Base-by-base conservation (phyloP, 768 basidiomycete species). In the Tubosaeta sp. region DNA sequence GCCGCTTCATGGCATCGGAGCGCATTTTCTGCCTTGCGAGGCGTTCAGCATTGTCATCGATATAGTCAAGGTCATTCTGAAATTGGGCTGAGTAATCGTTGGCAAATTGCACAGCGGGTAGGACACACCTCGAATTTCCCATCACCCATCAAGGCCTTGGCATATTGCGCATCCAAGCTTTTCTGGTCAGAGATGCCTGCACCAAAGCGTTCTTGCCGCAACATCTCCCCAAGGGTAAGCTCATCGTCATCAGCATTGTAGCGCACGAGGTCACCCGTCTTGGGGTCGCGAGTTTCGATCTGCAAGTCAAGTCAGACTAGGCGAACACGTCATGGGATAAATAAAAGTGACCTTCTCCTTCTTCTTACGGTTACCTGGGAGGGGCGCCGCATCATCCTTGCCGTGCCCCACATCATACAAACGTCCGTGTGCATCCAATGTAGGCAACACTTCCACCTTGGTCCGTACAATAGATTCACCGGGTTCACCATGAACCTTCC, bases 11-110 rank as follows among this genome's bases (percentile, higher is more conserved):
- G 19, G 88, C 91, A 63, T 98, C 95, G 5, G 86, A 84, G 47
- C 94, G 88, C 91, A 97, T 94, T 72, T 95, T 98, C 69, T 92
- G 85, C 51, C 95, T 76, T 35, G 90, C 91, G 0, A 98, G 77
- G 59, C 85, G 86, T 62, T 95, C 95, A 1, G 93, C 94, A 65
- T 97, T 95, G 57, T 98, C 97, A 59, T 99, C 97, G 56, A 97
- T 86, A 60, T 98, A 98, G 43, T 97, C 97, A 31, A 95, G 73
- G 61, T 95, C 83, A 58, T 88, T 86, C 88, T 93, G 50, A 10
- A 38, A 51, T 38, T 13, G 22, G 13, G 17, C 48, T 54, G 26
- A 37, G 19, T 22, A 19, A 46, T 10, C 19, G 25, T 1, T 8
- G 39, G 32, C 12, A 10, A 43, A 27, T 38, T 2, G 5, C 13